Base-by-base conservation (phyloP, 768 basidiomycete genomes). In the Auriscalpium vulgare region DNA sequence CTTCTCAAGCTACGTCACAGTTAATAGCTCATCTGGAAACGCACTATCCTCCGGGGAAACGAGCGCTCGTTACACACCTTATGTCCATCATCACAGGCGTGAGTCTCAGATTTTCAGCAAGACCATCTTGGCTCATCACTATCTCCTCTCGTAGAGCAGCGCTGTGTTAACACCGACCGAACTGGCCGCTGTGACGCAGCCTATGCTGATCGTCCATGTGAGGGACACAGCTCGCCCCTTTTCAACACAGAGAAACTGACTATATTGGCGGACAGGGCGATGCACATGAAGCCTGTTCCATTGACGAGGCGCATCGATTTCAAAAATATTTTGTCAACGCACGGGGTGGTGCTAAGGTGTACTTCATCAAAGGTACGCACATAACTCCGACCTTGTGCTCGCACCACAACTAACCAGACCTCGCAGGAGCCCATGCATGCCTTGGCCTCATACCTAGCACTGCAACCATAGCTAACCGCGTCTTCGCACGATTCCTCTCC, bases 391-490 rank as follows among this genome's bases (percentile, higher is more conserved):
- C 16, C 21, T 21, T 29, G 34, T 3, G 9, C 37, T 14, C 10
- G 6, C 21, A 35, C 14, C 11, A n/a, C 43, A 34, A 60, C 8
- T 34, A n/a, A 11, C n/a, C 21, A 53, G 58, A 51, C 11, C 53
- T 45, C 1, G 47, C 35, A 63, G 63, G 61, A 11, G 55, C 50
- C 3, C 47, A 57, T n/a, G 61, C 56, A 23, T 60, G 51, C 14
- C 51, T 65, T 4, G 50, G 56, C 50, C 51, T 62, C 2, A 51
- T 66, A 8, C 64, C 65, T 2, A 56, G 61, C 14, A 51, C 17
- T 10, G 62, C 64, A 7, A 59, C 65, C 2, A 61, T 66, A 47
- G 51, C 63, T 35, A 62, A 66, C 47, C 61, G 65, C 4, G 64
- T 65, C 8, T 65, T 62, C 46, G 55, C 58, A 10, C 54, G 53